Base-by-base conservation (phyloP, 106 monocot genomes). In the Allium fistulosum region DNA sequence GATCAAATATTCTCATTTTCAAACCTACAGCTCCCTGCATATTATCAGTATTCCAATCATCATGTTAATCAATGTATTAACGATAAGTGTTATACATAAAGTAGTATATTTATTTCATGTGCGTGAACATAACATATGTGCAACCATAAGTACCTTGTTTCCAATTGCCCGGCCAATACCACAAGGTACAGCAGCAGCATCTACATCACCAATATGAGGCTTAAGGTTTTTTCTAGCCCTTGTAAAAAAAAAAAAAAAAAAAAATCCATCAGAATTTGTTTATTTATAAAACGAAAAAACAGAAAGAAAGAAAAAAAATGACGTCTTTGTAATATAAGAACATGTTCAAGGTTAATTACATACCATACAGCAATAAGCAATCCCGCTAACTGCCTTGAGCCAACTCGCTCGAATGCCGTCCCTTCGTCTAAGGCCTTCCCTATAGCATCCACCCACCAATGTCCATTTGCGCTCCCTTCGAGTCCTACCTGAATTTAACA, bases 111-210 rank as follows among this genome's bases (percentile, higher is more conserved):
- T 37, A 37, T 37, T 37, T 37, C 37, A 37, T 37, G 37, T 37
- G 37, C 5, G 37, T 37, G 37, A 37, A 37, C 2, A 37, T 37
- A 37, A 37, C 37, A 0, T 37, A 37, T 37, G 37, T 37, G 37
- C 37, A 37, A 37, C 37, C 37, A 37, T 37, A 37, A 59, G 48
- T 64, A 73, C 72, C 72, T 73, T 73, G 68, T 90, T 90, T n/a
- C 90, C 90, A 73, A 90, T 85, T 56, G 85, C 90, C 73, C 78
- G 90, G n/a, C 90, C 90, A 64, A 90, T 80, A 9, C 90, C 90
- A 68, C 85, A 90, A 68, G 90, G 80, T 46, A 90, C 90, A 45
- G 85, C 90, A 10, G 85, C 90, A 65, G 80, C 85, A 80, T 90
- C 90, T 57, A 90, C 73, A 80, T 90, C 90, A 63, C 85, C 90